Conservation (phyloP, 1,284 basidiomycete genomes). For the Ganoderma sinense region DNA sequence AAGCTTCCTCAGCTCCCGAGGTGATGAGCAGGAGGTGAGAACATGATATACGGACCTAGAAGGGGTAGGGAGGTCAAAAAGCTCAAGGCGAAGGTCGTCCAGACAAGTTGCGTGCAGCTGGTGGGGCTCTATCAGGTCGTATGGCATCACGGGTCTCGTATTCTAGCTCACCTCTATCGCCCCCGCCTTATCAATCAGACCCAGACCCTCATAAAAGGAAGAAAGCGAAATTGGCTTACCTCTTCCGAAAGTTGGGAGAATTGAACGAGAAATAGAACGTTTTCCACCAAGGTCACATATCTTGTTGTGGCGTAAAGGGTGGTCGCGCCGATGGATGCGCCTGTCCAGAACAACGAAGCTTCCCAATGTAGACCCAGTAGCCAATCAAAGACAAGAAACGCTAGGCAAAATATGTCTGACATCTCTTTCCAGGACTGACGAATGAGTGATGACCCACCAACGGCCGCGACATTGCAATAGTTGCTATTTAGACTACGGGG, state of each 20-base stretch:
- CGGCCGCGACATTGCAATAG: neutral
- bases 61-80: neutral
- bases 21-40: neutral
- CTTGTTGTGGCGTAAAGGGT: neutral
- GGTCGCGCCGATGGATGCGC: neutral
- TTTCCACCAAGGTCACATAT: neutral
- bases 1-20: neutral
- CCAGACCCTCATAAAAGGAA: neutral
- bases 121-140: neutral
- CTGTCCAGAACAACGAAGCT: neutral
- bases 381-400: conserved; percentile 3
- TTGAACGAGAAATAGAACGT: neutral
- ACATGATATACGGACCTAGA: neutral
- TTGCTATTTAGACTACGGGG: neutral
- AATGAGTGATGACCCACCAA: neutral
- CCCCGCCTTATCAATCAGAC: neutral
- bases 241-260: neutral
- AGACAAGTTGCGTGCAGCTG: conserved; percentile 2
- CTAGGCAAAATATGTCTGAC: neutral
- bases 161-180: neutral
- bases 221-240: neutral
- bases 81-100: neutral
- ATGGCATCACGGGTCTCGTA: neutral
- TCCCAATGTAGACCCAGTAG: neutral
- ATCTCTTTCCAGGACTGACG: neutral